These are phyloP conservation scores for Fusarium piperis DNA, from an alignment of 2,329 filamentous ascomycete genomes.

Conservation along the genomic window DNA sequence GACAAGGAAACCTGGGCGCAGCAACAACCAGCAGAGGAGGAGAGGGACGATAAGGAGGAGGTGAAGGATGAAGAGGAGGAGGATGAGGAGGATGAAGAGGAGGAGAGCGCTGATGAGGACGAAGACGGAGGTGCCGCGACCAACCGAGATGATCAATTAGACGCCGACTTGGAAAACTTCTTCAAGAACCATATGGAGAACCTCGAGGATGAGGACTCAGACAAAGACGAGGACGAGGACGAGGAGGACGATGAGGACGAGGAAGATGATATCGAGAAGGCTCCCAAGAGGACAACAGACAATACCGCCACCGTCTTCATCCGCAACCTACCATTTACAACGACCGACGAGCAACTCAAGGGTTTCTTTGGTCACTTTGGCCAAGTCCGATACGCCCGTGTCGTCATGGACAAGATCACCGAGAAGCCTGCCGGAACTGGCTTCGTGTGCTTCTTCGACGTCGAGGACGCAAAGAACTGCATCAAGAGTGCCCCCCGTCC, in stretches of 20 bases:
- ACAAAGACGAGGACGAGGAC: conserved; percentile 56
- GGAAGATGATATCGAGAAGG: conserved; percentile 49
- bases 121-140: conserved; percentile 45
- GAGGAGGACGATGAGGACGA: conserved; percentile 51
- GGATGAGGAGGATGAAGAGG: conserved; percentile 44
- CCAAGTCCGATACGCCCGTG: conserved; percentile 85
- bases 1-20: conserved; percentile 88
- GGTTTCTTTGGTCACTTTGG: conserved; percentile 91
- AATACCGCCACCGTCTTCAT: conserved; percentile 87
- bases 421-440: conserved; percentile 90
- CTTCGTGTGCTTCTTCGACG: conserved; percentile 91
- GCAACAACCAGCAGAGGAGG: conserved; percentile 57
- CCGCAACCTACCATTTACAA: conserved; percentile 91
- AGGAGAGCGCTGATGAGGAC: conserved; percentile 41
- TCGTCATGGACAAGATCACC: conserved; percentile 87
- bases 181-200: conserved; percentile 67
- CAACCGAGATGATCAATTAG: conserved; percentile 53
- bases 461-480: conserved; percentile 79
- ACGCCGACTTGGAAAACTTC: conserved; percentile 63
- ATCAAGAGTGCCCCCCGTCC: conserved; percentile 77
- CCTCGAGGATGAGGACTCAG: conserved; percentile 65
- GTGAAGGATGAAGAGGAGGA: conserved; percentile 54
- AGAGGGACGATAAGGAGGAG: conserved; percentile 50
- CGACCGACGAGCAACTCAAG: conserved; percentile 83
- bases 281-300: conserved; percentile 49